Evolutionary conservation across 257 asterid genomes (phyloP).

Genomic region (Agastache rugosa): DNA sequence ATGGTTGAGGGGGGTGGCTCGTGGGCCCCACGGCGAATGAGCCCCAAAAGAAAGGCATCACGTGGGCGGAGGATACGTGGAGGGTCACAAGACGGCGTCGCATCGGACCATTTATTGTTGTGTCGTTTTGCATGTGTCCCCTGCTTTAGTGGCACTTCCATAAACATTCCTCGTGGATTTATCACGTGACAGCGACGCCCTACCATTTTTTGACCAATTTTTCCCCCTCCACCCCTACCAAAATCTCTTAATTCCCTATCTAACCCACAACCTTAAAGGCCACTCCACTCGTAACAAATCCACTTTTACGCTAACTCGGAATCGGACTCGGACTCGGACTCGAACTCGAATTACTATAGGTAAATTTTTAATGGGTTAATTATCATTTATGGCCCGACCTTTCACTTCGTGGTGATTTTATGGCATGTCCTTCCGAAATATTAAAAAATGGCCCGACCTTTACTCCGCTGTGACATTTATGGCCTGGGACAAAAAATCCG

Average conservation of each 20-base stretch:
- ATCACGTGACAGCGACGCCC: conserved; percentile 42
- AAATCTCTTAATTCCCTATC: neutral
- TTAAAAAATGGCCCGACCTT: too few relatives aligned
- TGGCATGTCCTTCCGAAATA: too few relatives aligned
- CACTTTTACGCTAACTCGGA: too few relatives aligned
- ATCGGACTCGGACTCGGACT: too few relatives aligned
- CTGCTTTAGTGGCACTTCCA: conserved; percentile 17
- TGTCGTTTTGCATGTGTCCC: conserved; percentile 44
- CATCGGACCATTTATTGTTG: conserved; percentile 19
- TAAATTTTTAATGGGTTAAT: too few relatives aligned
- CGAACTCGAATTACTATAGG: too few relatives aligned
- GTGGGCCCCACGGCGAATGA: conserved; percentile 21
- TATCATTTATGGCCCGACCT: too few relatives aligned
- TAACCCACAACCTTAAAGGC: neutral
- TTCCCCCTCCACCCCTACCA: neutral
- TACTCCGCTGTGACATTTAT: too few relatives aligned
- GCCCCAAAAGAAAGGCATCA: conserved; percentile 11
- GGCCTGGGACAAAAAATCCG: too few relatives aligned
- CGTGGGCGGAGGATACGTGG: conserved; percentile 42
- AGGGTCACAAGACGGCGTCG: conserved; percentile 17
- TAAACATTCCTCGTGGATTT: conserved; percentile 47
- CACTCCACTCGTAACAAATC: too few relatives aligned
- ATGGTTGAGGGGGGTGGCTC: neutral
- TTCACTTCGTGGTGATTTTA: too few relatives aligned
- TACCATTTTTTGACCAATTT: conserved; percentile 26